phyloP scores from a whole-genome alignment of 495 filamentous ascomycete genomes.

The Durotheca rogersii region DNA sequence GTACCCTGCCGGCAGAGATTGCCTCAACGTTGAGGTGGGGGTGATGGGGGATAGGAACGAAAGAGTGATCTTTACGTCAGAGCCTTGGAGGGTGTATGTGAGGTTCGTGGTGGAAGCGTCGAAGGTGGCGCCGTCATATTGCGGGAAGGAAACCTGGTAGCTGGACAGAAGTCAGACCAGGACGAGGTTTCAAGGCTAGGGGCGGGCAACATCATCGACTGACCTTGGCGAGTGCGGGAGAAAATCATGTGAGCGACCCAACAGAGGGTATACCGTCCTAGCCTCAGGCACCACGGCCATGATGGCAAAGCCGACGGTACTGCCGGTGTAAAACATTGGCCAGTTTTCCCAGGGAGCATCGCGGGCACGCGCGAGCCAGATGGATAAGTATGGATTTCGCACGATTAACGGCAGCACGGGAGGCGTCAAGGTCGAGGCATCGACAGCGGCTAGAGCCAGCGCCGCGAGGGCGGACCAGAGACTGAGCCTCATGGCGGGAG shows the following conservation, averaged over 20 bases:
- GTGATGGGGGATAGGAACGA: constrained; percentile 94
- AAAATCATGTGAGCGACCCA: constrained; percentile 85
- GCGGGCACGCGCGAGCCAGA: constrained; percentile 79
- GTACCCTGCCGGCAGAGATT: constrained; percentile 88
- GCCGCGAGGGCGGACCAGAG: constrained; percentile 33
- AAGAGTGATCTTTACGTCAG: constrained; percentile 62
- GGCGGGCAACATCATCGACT: constrained; percentile 25
- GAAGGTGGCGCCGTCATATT: constrained; percentile 76
- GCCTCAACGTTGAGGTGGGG: constrained; percentile 84
- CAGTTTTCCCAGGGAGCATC: constrained; percentile 85
- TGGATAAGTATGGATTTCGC: constrained; percentile 87
- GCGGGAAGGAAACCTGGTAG: constrained; percentile 68
- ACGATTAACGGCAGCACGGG: constrained; percentile 86
- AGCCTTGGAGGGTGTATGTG: constrained; percentile 68
- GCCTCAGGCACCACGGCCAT: constrained; percentile 73
- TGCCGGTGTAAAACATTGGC: constrained; percentile 94
- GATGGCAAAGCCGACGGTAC: constrained; percentile 75
- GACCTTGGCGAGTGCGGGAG: constrained; percentile 52
- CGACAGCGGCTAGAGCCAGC: constrained; percentile 38
- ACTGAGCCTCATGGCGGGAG: constrained; percentile 30
- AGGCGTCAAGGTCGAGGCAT: constrained; percentile 62
- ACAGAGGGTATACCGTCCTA: constrained; percentile 75
- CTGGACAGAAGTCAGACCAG: constrained; percentile 11
- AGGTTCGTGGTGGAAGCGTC: constrained; percentile 94
- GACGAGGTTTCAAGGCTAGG: neutral